A percentile compares a stretch with the other conserved stretches of the same genome.
These are phyloP conservation scores for Acanthamoeba lenticulata DNA, from an alignment of 208 protist genomes.

Conservation along the genomic window DNA sequence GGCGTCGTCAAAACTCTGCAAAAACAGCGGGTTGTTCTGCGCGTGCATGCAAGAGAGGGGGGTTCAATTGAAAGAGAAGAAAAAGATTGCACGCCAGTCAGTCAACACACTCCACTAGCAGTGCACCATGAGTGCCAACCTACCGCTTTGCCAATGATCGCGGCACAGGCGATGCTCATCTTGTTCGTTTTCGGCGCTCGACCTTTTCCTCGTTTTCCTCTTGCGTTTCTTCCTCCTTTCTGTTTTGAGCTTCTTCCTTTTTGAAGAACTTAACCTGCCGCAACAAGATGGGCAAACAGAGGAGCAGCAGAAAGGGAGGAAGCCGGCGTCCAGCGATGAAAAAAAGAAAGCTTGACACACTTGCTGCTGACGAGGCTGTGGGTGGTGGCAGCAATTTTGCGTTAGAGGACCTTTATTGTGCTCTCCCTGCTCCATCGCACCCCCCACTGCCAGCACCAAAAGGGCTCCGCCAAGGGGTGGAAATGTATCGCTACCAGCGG, in stretches of 20 bases:
- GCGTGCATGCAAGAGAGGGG: not conserved
- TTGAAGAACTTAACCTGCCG: too few species aligned
- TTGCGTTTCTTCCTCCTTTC: not conserved
- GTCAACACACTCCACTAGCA: not conserved
- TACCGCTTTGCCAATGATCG: constrained; percentile 67
- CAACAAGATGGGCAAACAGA: too few species aligned
- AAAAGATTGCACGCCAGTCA: not conserved
- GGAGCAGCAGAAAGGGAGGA: too few species aligned
- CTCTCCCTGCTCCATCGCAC: not conserved
- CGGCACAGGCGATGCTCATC: constrained; percentile 57
- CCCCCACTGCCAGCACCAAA: not conserved
- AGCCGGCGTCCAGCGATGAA: too few species aligned
- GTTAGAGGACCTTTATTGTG: not conserved
- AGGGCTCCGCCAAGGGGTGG: constrained; percentile 13
- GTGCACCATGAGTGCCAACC: not conserved
- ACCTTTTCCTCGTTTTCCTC: not conserved
- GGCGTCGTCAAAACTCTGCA: constrained; percentile 41
- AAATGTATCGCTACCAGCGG: constrained; percentile 60
- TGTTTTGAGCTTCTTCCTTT: not conserved
- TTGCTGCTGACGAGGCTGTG: too few species aligned
- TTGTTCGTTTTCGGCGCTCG: not conserved
- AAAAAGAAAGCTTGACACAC: too few species aligned
- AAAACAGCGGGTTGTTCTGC: constrained; percentile 77
- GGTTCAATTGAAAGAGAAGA: not conserved
- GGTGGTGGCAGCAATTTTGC: not conserved